Conservation (phyloP, 371 early-diverging fungal genomes). For the Choanephora cucurbitarum region DNA sequence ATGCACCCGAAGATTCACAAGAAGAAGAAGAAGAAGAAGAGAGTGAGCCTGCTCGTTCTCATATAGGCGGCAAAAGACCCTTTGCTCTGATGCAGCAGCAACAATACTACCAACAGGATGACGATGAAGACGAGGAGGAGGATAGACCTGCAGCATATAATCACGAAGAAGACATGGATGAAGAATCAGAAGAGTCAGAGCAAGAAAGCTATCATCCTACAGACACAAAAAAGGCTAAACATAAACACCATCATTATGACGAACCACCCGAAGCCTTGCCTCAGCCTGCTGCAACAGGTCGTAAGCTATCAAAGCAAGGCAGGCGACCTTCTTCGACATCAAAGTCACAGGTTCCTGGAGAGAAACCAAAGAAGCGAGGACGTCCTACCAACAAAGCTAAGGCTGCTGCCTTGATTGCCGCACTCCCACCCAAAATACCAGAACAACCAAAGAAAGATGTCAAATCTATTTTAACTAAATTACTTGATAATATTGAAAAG, state of each 20-base stretch:
- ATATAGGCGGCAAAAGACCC: constrained; percentile 27
- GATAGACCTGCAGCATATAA: not conserved
- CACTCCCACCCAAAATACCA: constrained; percentile 29
- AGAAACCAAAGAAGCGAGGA: constrained; percentile 50
- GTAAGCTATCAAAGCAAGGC: constrained; percentile 13
- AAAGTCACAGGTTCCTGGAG: constrained; percentile 10
- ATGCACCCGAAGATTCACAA: constrained; percentile 12
- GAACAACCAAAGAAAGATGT: constrained; percentile 44
- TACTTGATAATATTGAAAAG: constrained; percentile 58
- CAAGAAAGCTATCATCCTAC: constrained; percentile 23
- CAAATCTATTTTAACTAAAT: constrained; percentile 44
- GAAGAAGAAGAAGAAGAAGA: constrained; percentile 20
- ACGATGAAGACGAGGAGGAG: not conserved
- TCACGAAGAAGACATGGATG: not conserved
- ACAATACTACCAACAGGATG: not conserved
- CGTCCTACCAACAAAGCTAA: constrained; percentile 35
- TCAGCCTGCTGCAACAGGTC: not conserved
- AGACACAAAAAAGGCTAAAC: constrained; percentile 12
- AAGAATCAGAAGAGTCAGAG: constrained; percentile 6
- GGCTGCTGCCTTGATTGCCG: constrained; percentile 23
- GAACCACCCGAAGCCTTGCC: not conserved
- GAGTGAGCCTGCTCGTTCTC: not conserved
- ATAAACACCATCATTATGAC: constrained; percentile 1
- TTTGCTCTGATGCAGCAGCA: constrained; percentile 23
- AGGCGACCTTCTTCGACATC: constrained; percentile 16